A percentile compares a stretch with the other conserved stretches of the same genome.
Evolutionary conservation across 805 yeast genomes (phyloP).

Genomic region (Ogataea parapolymorpha): DNA sequence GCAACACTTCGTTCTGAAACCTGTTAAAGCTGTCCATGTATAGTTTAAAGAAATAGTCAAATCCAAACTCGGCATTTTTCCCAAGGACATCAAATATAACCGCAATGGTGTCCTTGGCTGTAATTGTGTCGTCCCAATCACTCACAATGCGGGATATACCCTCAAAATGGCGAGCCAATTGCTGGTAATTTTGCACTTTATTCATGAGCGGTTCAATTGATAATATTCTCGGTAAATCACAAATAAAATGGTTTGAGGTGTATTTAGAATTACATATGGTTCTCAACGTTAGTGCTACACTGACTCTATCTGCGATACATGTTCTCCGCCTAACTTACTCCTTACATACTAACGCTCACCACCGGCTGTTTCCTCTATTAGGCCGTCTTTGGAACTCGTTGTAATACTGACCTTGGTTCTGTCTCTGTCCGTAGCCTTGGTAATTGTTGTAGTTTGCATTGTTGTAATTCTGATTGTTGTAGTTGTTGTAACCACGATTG

Average conservation of each 20-base stretch:
- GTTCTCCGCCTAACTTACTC: no score
- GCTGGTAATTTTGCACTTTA: constrained; percentile 15
- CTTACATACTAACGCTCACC: neutral
- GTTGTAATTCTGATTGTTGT: constrained; percentile 7
- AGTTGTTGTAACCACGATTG: constrained; percentile 3
- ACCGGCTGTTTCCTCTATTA: constrained; percentile 5
- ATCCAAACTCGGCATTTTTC: constrained; percentile 33
- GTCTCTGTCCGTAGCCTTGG: constrained; percentile 4
- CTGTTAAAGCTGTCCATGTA: constrained; percentile 38
- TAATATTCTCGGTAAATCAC: neutral
- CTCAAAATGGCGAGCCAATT: constrained; percentile 12
- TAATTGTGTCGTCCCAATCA: constrained; percentile 70
- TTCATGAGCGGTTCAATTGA: constrained; percentile 12
- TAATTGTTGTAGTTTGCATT: neutral
- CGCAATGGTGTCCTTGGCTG: constrained; percentile 51
- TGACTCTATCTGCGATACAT: neutral
- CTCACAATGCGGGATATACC: constrained; percentile 34
- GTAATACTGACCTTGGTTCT: constrained; percentile 5
- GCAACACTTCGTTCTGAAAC: constrained; percentile 26
- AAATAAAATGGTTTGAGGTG: neutral
- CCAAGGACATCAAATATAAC: constrained; percentile 50
- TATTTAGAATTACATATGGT: neutral
- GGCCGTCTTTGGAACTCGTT: constrained; percentile 10
- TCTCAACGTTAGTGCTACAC: no score
- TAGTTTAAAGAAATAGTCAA: constrained; percentile 41